Evolutionary conservation across 83 land plant genomes (phyloP).

Genomic region (Picea abies): DNA sequence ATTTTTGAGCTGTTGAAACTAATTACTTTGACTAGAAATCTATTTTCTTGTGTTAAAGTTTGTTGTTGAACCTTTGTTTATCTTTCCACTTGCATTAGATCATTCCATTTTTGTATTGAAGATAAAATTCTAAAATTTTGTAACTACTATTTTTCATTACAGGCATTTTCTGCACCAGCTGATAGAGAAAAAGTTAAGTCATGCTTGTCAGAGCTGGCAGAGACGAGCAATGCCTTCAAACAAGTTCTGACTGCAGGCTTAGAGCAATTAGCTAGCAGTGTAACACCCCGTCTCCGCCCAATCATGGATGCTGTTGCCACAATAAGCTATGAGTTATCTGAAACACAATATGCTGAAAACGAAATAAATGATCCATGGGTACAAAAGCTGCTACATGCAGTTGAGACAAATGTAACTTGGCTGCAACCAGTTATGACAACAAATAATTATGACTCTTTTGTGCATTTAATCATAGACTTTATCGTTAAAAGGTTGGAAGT

Average conservation of each 20-base stretch:
- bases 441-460: conserved; percentile 81
- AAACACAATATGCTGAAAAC: conserved; percentile 85
- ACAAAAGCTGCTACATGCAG: conserved; percentile 84
- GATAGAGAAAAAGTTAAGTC: conserved; percentile 87
- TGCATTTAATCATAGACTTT: conserved; percentile 84
- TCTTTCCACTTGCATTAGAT: too few relatives aligned
- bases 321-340: conserved; percentile 84
- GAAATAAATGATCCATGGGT: conserved; percentile 96
- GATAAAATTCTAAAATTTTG: too few relatives aligned
- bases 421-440: conserved; percentile 86
- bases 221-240: conserved; percentile 73
- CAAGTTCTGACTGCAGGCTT: conserved; percentile 65
- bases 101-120: too few relatives aligned
- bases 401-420: conserved; percentile 74
- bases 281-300: conserved; percentile 78
- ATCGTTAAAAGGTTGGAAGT: conserved; percentile 87
- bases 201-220: conserved; percentile 78
- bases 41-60: too few relatives aligned
- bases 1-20: too few relatives aligned
- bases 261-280: conserved; percentile 75
- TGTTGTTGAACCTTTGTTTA: too few relatives aligned
- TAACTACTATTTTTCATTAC: too few relatives aligned
- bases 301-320: conserved; percentile 60
- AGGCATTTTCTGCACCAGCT: conserved; percentile 81
- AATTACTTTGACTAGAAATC: too few relatives aligned